Conservation (phyloP, 2,329 filamentous ascomycete genomes). For the Nannizziopsis barbatae region DNA sequence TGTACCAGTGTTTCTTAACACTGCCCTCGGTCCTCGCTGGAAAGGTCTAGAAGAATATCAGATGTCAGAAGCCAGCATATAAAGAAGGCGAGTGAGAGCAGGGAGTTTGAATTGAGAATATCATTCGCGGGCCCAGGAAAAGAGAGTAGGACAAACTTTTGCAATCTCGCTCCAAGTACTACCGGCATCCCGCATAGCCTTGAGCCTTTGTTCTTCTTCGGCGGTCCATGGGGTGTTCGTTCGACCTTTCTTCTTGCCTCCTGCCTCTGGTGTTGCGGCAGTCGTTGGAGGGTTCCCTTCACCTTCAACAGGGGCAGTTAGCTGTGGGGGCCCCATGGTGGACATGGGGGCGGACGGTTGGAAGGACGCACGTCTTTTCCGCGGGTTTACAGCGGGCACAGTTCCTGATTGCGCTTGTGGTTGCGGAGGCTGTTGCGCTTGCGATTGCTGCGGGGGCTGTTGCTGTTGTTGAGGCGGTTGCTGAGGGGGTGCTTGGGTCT, state of each 20-base stretch:
- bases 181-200: slow-evolving; percentile 85
- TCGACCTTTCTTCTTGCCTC: slow-evolving; percentile 65
- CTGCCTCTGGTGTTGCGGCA: slow-evolving; percentile 44
- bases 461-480: slow-evolving; percentile 19
- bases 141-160: slow-evolving; percentile 51
- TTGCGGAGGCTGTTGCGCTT: slow-evolving; percentile 14
- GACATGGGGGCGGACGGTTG: slow-evolving; percentile 26
- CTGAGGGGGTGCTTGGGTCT: slow-evolving; percentile 18
- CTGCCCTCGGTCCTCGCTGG: slow-evolving; percentile 88
- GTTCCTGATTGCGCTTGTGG: slow-evolving; percentile 17
- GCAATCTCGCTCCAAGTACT: slow-evolving; percentile 97
- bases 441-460: slow-evolving; percentile 18
- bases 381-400: slow-evolving; percentile 28
- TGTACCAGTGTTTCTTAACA: slow-evolving; percentile 99
- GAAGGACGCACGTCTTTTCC: slow-evolving; percentile 36
- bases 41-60: slow-evolving; percentile 55
- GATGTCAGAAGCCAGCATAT: slow-evolving; percentile 11
- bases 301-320: slow-evolving; percentile 22
- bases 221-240: slow-evolving; percentile 99
- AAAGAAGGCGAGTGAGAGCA: not conserved
- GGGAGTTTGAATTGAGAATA: too few species aligned
- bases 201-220: slow-evolving; percentile 80
- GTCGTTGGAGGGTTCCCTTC: slow-evolving; percentile 24
- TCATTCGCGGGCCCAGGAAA: not conserved
- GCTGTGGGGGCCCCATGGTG: slow-evolving; percentile 28